Evolutionary conservation across 2,329 filamentous ascomycete genomes (phyloP).

Genomic region (Triangularia setosa): DNA sequence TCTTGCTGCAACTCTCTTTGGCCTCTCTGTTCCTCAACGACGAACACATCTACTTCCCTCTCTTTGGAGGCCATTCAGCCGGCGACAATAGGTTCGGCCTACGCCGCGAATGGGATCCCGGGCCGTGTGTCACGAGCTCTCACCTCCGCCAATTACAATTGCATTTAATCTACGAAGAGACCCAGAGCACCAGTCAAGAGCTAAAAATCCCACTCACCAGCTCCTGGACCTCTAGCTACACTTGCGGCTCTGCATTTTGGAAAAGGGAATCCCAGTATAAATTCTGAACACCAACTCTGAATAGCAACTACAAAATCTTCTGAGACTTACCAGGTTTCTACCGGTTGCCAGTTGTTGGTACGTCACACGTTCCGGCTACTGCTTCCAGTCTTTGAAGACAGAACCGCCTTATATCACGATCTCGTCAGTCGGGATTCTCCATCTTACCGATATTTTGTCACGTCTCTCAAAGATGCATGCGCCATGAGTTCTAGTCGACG

Average conservation of each 20-base stretch:
- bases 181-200: constrained; percentile 9
- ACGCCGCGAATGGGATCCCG: constrained; percentile 23
- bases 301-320: background rate
- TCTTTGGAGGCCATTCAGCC: constrained; percentile 19
- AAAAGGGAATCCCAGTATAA: background rate
- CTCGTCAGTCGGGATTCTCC: background rate
- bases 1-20: constrained; percentile 1
- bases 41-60: background rate
- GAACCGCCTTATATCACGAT: background rate
- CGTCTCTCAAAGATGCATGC: constrained; percentile 7
- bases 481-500: constrained; percentile 18
- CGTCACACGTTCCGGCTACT: background rate
- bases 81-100: constrained; percentile 12
- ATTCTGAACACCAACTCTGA: background rate
- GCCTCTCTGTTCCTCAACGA: background rate
- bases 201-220: constrained; percentile 5
- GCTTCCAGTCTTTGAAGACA: background rate
- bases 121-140: constrained; percentile 23
- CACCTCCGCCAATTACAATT: constrained; percentile 22
- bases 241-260: constrained; percentile 19
- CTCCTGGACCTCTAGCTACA: constrained; percentile 1
- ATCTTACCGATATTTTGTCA: background rate
- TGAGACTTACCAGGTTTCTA: background rate
- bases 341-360: background rate
- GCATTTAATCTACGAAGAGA: constrained; percentile 24